Conservation (phyloP, 768 basidiomycete species). For the Arthromyces matolae region DNA sequence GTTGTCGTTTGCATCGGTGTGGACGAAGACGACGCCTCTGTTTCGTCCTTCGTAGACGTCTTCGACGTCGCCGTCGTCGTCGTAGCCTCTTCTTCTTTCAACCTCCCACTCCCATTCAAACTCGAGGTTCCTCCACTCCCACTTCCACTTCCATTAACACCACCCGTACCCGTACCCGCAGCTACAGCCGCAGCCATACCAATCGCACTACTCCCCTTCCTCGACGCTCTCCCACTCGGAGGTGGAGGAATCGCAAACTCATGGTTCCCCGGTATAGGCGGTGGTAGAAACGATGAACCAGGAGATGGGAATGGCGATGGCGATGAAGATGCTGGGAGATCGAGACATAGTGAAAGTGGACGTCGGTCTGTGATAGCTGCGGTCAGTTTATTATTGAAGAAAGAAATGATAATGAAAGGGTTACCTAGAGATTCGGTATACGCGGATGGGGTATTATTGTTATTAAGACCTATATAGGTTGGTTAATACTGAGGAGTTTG, state of each 20-base stretch:
- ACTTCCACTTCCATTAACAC: not conserved
- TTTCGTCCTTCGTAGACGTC: not conserved
- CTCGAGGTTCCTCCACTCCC: not conserved
- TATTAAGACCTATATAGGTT: too few relatives aligned
- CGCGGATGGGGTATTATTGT: too few relatives aligned
- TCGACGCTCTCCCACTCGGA: slow-evolving; percentile 22
- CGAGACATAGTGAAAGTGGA: slow-evolving; percentile 36
- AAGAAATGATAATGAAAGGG: not conserved
- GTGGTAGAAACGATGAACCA: slow-evolving; percentile 63
- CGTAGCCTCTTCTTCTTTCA: not conserved
- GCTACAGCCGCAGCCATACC: slow-evolving; percentile 10
- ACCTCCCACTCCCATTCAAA: not conserved
- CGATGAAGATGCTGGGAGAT: slow-evolving; percentile 40
- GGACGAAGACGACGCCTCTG: not conserved
- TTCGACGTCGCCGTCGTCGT: not conserved
- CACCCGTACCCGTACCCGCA: too few relatives aligned
- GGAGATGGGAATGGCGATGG: slow-evolving; percentile 57
- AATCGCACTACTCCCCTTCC: slow-evolving; percentile 9
- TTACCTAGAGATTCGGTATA: not conserved
- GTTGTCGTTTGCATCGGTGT: not conserved
- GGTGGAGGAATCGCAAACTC: slow-evolving; percentile 58
- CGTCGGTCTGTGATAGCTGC: slow-evolving; percentile 3
- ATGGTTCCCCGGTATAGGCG: slow-evolving; percentile 62
- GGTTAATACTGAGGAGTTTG: too few relatives aligned
- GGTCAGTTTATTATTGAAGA: not conserved